Evolutionary conservation across 495 filamentous ascomycete genomes (phyloP).

Genomic region (Tirmania nivea): DNA sequence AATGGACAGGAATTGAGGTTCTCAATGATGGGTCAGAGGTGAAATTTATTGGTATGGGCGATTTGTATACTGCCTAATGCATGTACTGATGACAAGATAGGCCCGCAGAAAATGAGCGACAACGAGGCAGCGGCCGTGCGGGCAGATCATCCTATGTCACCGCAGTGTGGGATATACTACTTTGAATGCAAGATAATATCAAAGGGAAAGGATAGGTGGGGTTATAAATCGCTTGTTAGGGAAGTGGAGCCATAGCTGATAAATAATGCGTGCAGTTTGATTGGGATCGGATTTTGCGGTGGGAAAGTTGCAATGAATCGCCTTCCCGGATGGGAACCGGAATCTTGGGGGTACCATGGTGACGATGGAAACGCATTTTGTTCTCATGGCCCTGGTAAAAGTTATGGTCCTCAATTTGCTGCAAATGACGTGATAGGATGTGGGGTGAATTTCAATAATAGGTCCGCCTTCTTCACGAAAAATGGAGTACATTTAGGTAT

Average conservation of each 20-base stretch:
- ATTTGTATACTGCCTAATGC: slow-evolving; percentile 2
- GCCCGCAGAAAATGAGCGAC: slow-evolving; percentile 39
- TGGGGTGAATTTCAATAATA: slow-evolving; percentile 75
- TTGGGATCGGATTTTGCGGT: slow-evolving; percentile 73
- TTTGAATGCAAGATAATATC: slow-evolving; percentile 79
- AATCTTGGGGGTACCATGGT: slow-evolving; percentile 94
- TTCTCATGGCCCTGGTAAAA: slow-evolving; percentile 47
- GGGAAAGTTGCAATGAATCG: slow-evolving; percentile 53
- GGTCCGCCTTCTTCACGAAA: slow-evolving; percentile 84
- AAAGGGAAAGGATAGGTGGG: slow-evolving; percentile 72
- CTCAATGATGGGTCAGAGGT: slow-evolving; percentile 56
- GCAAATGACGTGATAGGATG: slow-evolving; percentile 73
- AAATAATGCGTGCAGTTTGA: slow-evolving; percentile 31
- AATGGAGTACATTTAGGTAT: slow-evolving; percentile 63
- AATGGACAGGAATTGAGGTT: slow-evolving; percentile 50
- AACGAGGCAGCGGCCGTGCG: slow-evolving; percentile 72
- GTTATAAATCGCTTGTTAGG: slow-evolving; percentile 11
- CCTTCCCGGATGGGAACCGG: slow-evolving; percentile 83
- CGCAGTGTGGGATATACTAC: slow-evolving; percentile 85
- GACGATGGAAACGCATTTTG: slow-evolving; percentile 84
- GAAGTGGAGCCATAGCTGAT: neutral
- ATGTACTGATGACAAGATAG: slow-evolving; percentile 15
- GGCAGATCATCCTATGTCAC: slow-evolving; percentile 76
- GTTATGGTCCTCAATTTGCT: slow-evolving; percentile 52
- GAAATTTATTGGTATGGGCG: slow-evolving; percentile 33